phyloP scores from a whole-genome alignment of 2,329 filamentous ascomycete genomes.

The Calonectria pseudoturangicola region DNA sequence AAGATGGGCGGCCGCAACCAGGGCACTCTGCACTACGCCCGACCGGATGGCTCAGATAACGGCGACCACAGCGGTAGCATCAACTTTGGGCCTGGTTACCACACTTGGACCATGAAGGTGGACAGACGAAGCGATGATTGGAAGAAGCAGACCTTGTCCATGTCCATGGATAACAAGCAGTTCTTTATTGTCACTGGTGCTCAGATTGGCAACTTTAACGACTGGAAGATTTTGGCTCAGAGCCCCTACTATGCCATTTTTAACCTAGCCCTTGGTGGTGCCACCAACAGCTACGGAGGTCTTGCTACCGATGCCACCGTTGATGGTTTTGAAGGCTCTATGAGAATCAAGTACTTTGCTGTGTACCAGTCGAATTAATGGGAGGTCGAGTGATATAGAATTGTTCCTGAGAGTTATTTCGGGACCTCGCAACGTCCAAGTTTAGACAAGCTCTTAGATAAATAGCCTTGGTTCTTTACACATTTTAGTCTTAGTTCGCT shows the following conservation, averaged over 20 bases:
- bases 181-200: constrained; percentile 18
- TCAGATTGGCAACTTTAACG: background rate
- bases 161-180: background rate
- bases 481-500: background rate
- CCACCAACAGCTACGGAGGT: background rate
- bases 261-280: background rate
- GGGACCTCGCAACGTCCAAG: background rate
- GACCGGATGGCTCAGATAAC: background rate
- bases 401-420: background rate
- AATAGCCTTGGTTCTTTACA: background rate
- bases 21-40: constrained; percentile 25
- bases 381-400: background rate
- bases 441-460: background rate
- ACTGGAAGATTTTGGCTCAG: constrained; percentile 20
- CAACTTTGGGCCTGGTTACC: background rate
- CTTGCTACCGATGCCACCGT: constrained; percentile 1
- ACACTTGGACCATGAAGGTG: constrained; percentile 14
- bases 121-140: constrained; percentile 13
- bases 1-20: constrained; percentile 20
- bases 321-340: background rate
- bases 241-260: constrained; percentile 23
- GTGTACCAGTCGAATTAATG: constrained; percentile 8
- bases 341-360: constrained; percentile 14
- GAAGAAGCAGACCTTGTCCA: background rate
- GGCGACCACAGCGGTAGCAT: background rate